These are phyloP conservation scores for Gastrolobium villosum DNA, from an alignment of 306 rosid genomes.

Conservation along the genomic window DNA sequence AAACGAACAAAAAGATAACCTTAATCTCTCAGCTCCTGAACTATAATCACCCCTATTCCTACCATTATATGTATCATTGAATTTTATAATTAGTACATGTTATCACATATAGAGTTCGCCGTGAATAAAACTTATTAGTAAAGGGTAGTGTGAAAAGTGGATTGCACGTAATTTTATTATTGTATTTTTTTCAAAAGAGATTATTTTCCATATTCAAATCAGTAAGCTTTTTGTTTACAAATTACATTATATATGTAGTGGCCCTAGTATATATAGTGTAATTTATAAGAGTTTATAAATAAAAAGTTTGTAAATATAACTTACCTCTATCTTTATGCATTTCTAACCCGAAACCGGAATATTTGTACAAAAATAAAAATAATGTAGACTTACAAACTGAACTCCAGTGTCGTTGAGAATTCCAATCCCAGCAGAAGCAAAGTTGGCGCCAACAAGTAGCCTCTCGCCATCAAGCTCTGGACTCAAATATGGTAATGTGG, in stretches of 20 bases:
- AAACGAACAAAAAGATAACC: background rate
- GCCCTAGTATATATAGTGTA: no score
- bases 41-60: background rate
- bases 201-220: no score
- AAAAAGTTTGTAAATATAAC: no score
- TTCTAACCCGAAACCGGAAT: no score
- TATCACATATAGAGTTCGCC: background rate
- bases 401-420: constrained; percentile 86
- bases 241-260: no score
- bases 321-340: no score
- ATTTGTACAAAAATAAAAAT: background rate
- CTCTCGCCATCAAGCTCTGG: constrained; percentile 63
- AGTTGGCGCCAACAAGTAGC: constrained; percentile 79
- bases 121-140: no score
- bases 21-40: background rate
- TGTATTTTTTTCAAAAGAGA: no score
- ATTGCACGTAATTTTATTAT: no score
- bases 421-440: constrained; percentile 89
- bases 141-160: no score
- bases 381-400: constrained; percentile 64
- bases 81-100: background rate
- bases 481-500: constrained; percentile 82
- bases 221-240: no score
- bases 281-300: no score
- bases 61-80: background rate